phyloP scores from a whole-genome alignment of 345 rosid species.

The Hypericum androsaemum region DNA sequence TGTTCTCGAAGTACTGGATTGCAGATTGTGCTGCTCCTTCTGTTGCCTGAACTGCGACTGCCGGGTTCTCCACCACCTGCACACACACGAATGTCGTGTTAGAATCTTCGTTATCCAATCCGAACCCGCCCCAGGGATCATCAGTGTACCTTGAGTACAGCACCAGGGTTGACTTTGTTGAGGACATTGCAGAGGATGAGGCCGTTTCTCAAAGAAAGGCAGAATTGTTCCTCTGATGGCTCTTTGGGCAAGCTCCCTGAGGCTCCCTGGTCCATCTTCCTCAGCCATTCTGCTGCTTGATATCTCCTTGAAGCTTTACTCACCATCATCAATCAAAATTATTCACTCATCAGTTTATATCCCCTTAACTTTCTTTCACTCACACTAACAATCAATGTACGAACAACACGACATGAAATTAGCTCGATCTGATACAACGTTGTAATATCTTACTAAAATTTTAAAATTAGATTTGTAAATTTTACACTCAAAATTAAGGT shows the following conservation, averaged over 20 bases:
- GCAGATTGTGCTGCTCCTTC: conserved; percentile 98
- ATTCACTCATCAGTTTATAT: not conserved
- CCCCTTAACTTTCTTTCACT: not conserved
- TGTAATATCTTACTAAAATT: too few species aligned
- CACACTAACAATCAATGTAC: conserved; percentile 5
- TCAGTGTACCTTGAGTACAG: conserved; percentile 67
- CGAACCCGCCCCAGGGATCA: not conserved
- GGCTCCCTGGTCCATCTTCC: conserved; percentile 72
- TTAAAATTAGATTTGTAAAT: too few species aligned
- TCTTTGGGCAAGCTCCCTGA: conserved; percentile 44
- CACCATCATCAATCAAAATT: not conserved
- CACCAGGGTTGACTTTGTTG: conserved; percentile 91
- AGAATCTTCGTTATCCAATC: not conserved
- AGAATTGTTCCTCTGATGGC: conserved; percentile 73
- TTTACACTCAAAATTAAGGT: too few species aligned
- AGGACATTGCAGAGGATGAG: conserved; percentile 93
- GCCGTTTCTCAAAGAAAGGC: conserved; percentile 71
- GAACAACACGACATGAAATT: too few species aligned
- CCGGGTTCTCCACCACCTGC: conserved; percentile 78
- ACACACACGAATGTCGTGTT: not conserved
- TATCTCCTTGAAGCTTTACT: conserved; percentile 66
- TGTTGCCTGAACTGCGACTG: conserved; percentile 52
- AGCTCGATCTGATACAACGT: too few species aligned
- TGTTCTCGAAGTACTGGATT: conserved; percentile 92
- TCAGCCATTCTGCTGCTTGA: conserved; percentile 87